Conservation (phyloP, 495 filamentous ascomycete species). For the Penicillium argentinense region DNA sequence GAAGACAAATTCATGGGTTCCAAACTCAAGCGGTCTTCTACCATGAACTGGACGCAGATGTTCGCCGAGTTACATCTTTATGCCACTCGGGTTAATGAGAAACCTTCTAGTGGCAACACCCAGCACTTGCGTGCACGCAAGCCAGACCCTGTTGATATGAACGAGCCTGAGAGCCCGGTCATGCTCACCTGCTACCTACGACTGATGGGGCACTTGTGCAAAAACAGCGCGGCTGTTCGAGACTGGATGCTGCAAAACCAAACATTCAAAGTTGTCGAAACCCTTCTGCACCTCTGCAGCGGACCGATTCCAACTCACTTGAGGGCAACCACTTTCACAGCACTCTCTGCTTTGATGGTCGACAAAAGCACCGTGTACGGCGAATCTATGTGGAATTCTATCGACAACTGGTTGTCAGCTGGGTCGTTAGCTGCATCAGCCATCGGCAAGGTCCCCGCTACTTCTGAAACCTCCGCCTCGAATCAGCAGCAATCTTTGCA, state of each 20-base stretch:
- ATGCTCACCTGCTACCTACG: slow-evolving; percentile 94
- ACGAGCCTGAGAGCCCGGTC: slow-evolving; percentile 79
- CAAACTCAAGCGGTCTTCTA: slow-evolving; percentile 74
- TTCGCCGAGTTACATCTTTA: slow-evolving; percentile 84
- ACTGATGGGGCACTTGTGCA: slow-evolving; percentile 74
- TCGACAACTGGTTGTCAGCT: slow-evolving; percentile 71
- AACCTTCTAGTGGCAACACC: slow-evolving; percentile 43
- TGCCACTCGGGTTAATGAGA: slow-evolving; percentile 64
- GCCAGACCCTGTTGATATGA: slow-evolving; percentile 64
- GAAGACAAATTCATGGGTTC: slow-evolving; percentile 71
- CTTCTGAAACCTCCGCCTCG: slow-evolving; percentile 30
- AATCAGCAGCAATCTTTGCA: slow-evolving; percentile 56
- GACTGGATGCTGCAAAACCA: slow-evolving; percentile 66
- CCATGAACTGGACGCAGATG: slow-evolving; percentile 89
- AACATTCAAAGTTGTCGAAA: slow-evolving; percentile 59
- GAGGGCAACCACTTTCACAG: slow-evolving; percentile 72
- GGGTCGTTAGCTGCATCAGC: slow-evolving; percentile 42
- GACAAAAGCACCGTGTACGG: slow-evolving; percentile 60
- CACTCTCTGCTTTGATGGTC: slow-evolving; percentile 65
- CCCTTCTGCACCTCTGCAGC: slow-evolving; percentile 67
- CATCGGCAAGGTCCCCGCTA: slow-evolving; percentile 35
- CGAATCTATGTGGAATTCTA: slow-evolving; percentile 63
- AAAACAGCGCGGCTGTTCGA: slow-evolving; percentile 65
- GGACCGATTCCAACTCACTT: slow-evolving; percentile 68
- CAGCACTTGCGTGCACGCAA: slow-evolving; percentile 63